Base-by-base conservation (phyloP, 306 rosid species). In the Nissolia schottii region DNA sequence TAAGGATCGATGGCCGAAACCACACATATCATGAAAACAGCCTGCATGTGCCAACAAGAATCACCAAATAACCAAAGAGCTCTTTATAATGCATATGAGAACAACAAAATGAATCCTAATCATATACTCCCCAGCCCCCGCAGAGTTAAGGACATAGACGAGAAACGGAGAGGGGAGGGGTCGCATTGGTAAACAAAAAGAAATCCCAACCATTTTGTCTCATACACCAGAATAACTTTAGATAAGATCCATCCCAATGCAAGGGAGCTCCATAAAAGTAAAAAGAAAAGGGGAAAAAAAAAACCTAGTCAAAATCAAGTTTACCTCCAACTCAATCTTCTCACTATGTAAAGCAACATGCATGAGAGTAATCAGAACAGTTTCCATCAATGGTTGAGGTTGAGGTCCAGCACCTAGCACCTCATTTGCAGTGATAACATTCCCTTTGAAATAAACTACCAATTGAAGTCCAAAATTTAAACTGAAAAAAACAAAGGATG, bases 311-410 rank as follows among this genome's bases (percentile, higher is more conserved):
- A 56, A 10, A 65, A 16, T 68, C 28, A 31, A 61, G 24, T 41
- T 74, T 49, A 90, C 98, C 97, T 90, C 92, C 74, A 81, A 15
- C 80, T 93, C 98, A 13, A 90, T 85, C 67, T 85, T 83, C 77
- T 90, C 98, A 77, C 98, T 90, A 45, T 89, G 86, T 25, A 93
- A 53, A 71, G 98, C 96, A 71, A 93, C 80, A 88, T 90, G 89
- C 96, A 87, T 88, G 23, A 93, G 94, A 54, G 98, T 90, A 48
- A 90, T 74, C 65, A 93, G 32, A 71, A 86, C 82, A 29, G 98
- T 93, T 76, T 93, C 98, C 90, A 90, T 76, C 27, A 41, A 62
- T 24, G 92, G 76, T 64, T 70, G 83, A 84, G 90, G 87, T 77
- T 89, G 92, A 71, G 88, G 88, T 81, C 92, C 97, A 73, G 86